Base-by-base conservation (phyloP, 345 rosid genomes). In the Bruguiera parviflora region DNA sequence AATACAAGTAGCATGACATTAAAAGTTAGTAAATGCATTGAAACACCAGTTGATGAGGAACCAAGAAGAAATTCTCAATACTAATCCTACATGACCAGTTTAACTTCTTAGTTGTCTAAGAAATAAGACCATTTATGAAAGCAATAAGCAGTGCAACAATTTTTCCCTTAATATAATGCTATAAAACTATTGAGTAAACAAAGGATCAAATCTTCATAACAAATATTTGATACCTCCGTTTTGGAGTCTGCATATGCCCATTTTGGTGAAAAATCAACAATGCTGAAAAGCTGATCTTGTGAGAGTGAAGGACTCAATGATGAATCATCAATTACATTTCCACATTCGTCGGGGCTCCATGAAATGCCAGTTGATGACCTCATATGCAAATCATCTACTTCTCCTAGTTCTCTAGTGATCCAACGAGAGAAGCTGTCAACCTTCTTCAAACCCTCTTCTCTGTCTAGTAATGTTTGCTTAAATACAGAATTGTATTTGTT, bases 401-500 rank as follows among this genome's bases (percentile, higher is more conserved):
- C 97, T 75, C 85, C 96, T 67, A 95, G 90, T 80, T 90, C 97
- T 76, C 85, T 92, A 76, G 91, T 88, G 93, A 89, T 87, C 99
- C 99, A 92, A 58, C 92, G 86, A 63, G 80, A 84, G 83, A 95
- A 95, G 73, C 99, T 95, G 72, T 95, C 99, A 74, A 84, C 81
- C 80, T 95, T 95, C 81, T 88, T 88, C 77, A 95, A 71, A 75
- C 92, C 87, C 60, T 82, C 91, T 71, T 79, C 73, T 29, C 81
- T 78, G 57, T 85, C 84, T 61, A 84, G 69, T 64, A 87, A 37
- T 47, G 80, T 85, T 55, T 81, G 84, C 69, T 81, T 90, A 79
- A 72, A 67, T 16, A 81, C 71, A 58, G 82, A 77, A 73, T 79
- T 73, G 71, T 71, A 73, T 63, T 79, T 68, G 32, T 84, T 63